Evolutionary conservation across 495 filamentous ascomycete species (phyloP), one percentile per base, ranked within the genome.

Genomic region (Podospora comata): DNA sequence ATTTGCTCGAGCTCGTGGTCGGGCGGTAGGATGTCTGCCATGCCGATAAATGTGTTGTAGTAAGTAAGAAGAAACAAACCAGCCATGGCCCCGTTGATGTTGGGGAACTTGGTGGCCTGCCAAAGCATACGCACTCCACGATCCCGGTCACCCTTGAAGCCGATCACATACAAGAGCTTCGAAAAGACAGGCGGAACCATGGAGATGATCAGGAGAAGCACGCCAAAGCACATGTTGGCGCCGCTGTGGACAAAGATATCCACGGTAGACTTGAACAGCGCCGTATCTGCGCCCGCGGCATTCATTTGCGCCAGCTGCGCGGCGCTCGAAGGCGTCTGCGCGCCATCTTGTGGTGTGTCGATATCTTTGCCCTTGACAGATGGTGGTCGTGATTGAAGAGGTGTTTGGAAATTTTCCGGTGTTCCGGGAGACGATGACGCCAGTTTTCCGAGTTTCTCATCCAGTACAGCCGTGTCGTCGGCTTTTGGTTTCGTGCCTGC

Each of bases 241-340:
- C 93, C 94, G 4, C 93, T 93, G 74, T 96, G 91, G 26, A 97
- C 86, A 73, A 97, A 98, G 60, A 90, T 80, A 76, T 98, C 93
- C 57, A 93, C 87, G 1, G 89, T 85, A 53, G 90, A 83, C 56
- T 81, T 84, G 75, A 92, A 91, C 7, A 87, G 79, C 11, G 82
- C 75, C 0, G 78, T 77, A 59, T 82, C 79, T n/a, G 75, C 65
- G 23, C 76, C 75, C 48, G 63, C 62, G 2, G 68, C 65, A 64
- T 76, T 67, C 54, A 74, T 66, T 18, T 68, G 71, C 20, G 69
- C 70, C 0, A 69, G 62, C 60, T 56, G 63, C 15, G 60, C 15
- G 7, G 44, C 7, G 56, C 11, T 58, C 39, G 48, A 19, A 16
- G 63, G 61, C 1, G 61, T 67, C 13, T 58, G 58, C 19, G 61